Conservation (phyloP, 441 rosid species). For the Gossypium schwendimanii region DNA sequence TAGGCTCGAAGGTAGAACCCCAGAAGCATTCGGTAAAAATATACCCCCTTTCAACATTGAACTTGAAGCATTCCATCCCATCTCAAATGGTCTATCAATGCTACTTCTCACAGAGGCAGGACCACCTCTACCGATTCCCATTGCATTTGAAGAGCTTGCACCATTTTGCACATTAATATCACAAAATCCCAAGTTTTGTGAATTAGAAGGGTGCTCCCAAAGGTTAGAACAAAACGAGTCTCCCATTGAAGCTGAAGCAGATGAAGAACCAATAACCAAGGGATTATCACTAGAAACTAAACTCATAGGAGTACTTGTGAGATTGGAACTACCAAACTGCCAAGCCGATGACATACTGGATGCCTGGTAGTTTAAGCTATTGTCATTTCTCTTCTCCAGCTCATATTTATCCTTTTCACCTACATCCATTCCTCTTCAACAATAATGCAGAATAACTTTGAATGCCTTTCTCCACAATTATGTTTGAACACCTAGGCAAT, state of each 20-base stretch:
- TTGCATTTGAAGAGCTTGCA: slow-evolving; percentile 33
- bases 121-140: slow-evolving; percentile 34
- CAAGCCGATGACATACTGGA: slow-evolving; percentile 45
- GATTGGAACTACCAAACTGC: slow-evolving; percentile 48
- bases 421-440: slow-evolving; percentile 48
- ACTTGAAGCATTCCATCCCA: slow-evolving; percentile 63
- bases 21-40: slow-evolving; percentile 48
- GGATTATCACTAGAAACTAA: slow-evolving; percentile 46
- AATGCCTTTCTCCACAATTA: slow-evolving; percentile 16
- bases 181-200: slow-evolving; percentile 54
- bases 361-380: slow-evolving; percentile 36
- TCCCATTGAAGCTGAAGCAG: slow-evolving; percentile 67
- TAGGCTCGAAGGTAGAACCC: slow-evolving; percentile 56
- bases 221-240: slow-evolving; percentile 53
- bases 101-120: slow-evolving; percentile 34
- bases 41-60: slow-evolving; percentile 55
- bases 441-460: slow-evolving; percentile 18
- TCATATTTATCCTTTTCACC: slow-evolving; percentile 61
- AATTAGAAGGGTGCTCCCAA: slow-evolving; percentile 63
- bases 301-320: slow-evolving; percentile 40
- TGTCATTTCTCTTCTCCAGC: slow-evolving; percentile 47
- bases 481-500: slow-evolving; percentile 12
- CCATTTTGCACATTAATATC: slow-evolving; percentile 44
- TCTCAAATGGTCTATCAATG: slow-evolving; percentile 50
- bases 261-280: slow-evolving; percentile 47